Conservation (phyloP, 306 rosid species). For the Medicago truncatula region DNA sequence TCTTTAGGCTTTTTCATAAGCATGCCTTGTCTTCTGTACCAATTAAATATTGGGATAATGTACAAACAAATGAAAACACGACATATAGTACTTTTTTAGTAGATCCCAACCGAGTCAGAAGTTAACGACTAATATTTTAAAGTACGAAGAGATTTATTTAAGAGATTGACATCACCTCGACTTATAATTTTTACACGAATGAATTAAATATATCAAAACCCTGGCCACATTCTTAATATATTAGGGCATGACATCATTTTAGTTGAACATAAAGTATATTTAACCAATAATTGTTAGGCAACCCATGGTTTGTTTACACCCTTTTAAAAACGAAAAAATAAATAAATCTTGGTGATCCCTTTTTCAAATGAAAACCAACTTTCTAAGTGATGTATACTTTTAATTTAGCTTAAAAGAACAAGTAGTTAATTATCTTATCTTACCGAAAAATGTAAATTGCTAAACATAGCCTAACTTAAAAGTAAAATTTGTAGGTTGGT, state of each 20-base stretch:
- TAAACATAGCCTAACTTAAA: not conserved
- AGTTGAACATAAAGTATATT: not conserved
- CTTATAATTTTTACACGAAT: no score
- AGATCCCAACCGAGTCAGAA: not conserved
- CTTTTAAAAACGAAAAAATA: not conserved
- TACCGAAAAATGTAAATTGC: not conserved
- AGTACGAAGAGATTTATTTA: no score
- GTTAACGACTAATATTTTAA: no score
- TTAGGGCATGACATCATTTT: not conserved
- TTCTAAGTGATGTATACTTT: not conserved
- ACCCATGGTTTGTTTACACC: not conserved
- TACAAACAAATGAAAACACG: slow-evolving; percentile 41
- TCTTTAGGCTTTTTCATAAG: slow-evolving; percentile 21
- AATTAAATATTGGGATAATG: slow-evolving; percentile 34
- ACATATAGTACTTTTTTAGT: not conserved
- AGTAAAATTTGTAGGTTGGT: not conserved
- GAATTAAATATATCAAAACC: no score
- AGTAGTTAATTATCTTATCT: not conserved
- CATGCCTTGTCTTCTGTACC: slow-evolving; percentile 32
- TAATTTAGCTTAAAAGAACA: not conserved
- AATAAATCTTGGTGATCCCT: not conserved
- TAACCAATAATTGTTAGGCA: not conserved
- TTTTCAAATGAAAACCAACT: slow-evolving; percentile 7
- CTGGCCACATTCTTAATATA: not conserved
- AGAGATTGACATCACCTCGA: not conserved